Evolutionary conservation across 2,329 filamentous ascomycete genomes (phyloP).

Genomic region (Emergomyces orientalis): DNA sequence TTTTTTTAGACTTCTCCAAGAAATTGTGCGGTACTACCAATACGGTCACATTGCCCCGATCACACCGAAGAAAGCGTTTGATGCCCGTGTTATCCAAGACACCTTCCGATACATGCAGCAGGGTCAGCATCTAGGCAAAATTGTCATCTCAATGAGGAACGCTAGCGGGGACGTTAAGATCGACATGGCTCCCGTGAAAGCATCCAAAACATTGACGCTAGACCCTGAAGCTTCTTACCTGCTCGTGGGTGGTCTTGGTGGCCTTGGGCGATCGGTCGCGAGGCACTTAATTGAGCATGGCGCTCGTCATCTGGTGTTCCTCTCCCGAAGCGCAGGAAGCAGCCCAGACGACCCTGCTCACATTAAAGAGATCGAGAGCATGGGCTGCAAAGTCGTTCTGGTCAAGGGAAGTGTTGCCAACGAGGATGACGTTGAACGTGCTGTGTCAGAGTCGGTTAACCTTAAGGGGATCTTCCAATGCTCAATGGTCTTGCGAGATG

Average conservation of each 20-base stretch:
- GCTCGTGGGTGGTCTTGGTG: slow-evolving; percentile 34
- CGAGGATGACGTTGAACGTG: slow-evolving; percentile 15
- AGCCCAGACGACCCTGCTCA: slow-evolving; percentile 13
- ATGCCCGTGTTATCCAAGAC: neutral
- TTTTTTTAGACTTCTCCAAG: slow-evolving; percentile 1
- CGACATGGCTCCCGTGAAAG: neutral
- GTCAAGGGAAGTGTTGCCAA: slow-evolving; percentile 19
- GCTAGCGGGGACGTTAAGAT: neutral
- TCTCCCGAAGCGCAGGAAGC: slow-evolving; percentile 25
- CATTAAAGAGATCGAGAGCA: slow-evolving; percentile 18
- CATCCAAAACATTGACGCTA: neutral
- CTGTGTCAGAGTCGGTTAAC: slow-evolving; percentile 1
- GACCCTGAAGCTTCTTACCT: slow-evolving; percentile 22
- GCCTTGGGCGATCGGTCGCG: slow-evolving; percentile 29
- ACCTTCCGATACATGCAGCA: slow-evolving; percentile 27
- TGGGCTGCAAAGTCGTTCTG: slow-evolving; percentile 18
- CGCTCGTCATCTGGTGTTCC: slow-evolving; percentile 28
- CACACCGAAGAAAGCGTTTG: slow-evolving; percentile 1
- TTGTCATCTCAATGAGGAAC: slow-evolving; percentile 23
- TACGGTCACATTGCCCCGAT: slow-evolving; percentile 8
- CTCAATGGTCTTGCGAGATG: neutral
- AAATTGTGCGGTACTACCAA: slow-evolving; percentile 5
- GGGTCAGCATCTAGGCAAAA: slow-evolving; percentile 32
- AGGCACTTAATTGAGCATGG: slow-evolving; percentile 30
- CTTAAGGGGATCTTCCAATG: neutral